These are phyloP conservation scores for Pseudonitzschia delicatissima DNA, from an alignment of 108 stramenopile species.

Conservation along the genomic window DNA sequence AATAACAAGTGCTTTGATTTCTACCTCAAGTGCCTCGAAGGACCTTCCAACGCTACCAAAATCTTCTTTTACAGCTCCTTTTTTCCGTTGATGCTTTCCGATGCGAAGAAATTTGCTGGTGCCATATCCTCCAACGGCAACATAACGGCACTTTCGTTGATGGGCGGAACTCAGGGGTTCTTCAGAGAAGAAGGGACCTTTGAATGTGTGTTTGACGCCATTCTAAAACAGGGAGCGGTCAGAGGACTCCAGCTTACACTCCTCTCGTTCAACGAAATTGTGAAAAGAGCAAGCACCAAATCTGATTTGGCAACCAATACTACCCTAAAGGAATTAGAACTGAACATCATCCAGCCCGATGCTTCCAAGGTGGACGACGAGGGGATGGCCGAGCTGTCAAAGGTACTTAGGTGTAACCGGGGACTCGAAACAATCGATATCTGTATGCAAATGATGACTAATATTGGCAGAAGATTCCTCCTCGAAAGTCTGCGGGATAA, in stretches of 20 bases:
- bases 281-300: not conserved
- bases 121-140: conserved; percentile 2
- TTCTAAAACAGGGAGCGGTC: not conserved
- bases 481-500: conserved; percentile 9
- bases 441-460: conserved; percentile 11
- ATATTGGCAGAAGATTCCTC: not conserved
- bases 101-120: not conserved
- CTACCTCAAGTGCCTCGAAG: conserved; percentile 8
- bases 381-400: conserved; percentile 2
- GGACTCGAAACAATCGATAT: conserved; percentile 7
- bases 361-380: not conserved
- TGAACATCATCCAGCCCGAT: conserved; percentile 9
- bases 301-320: conserved; percentile 1
- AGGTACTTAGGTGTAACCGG: not conserved
- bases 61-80: not conserved
- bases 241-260: not conserved
- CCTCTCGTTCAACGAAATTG: not conserved
- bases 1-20: conserved; percentile 4
- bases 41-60: not conserved
- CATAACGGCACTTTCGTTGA: conserved; percentile 3
- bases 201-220: conserved; percentile 5
- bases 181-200: conserved; percentile 9
- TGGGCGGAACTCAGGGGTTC: not conserved
- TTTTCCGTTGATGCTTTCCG: conserved; percentile 2
- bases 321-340: conserved; percentile 1